Evolutionary conservation across 371 early-diverging fungal species (phyloP), one percentile per base, ranked within the genome.

Genomic region (Gilbertella persicaria): DNA sequence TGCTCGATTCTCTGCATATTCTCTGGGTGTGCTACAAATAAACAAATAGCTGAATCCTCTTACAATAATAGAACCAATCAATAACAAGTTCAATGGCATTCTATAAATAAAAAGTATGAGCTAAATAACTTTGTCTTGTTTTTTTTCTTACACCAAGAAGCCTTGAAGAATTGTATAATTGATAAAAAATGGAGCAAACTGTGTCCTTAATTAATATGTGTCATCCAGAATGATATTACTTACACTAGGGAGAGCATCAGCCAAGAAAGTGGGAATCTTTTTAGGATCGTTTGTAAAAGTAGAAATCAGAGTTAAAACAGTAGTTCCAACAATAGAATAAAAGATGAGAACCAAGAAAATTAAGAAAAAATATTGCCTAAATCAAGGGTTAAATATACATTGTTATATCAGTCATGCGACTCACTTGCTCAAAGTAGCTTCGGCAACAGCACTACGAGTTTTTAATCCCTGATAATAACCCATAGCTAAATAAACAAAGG

Each of bases 321-420:
- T 69, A 0, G 91, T 89, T 23, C 79, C 78, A 14, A 85, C 89
- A 28, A 94, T 68, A n/a, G 89, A 86, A 60, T 92, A 90, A 8
- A 94, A 83, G 35, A 97, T 71, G 26, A 97, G 66, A 10, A 94
- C 87, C 67, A 94, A 95, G 80, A 92, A 88, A n/a, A 95, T 62
- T 35, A 87, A 81, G 55, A 94, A 96, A 47, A 87, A 86, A 67
- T 90, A 95, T 66, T 92, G 92, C 66, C 90, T 90, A 53, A 42
- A 42, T 38, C 38, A 16, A 9, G 5, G 30, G 30, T 30, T 30
- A 30, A 7, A 30, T 7, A 30, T 30, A 12, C 30, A 7, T 30
- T 5, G 5, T 30, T 7, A 30, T 30, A 30, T 41, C 8, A 3
- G 6, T 19, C 20, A 5, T 17, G 14, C 23, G n/a, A 53, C 60